Evolutionary conservation across 2,329 filamentous ascomycete genomes (phyloP), one percentile per base, ranked within the genome.

Genomic region (Neonectria faginata): DNA sequence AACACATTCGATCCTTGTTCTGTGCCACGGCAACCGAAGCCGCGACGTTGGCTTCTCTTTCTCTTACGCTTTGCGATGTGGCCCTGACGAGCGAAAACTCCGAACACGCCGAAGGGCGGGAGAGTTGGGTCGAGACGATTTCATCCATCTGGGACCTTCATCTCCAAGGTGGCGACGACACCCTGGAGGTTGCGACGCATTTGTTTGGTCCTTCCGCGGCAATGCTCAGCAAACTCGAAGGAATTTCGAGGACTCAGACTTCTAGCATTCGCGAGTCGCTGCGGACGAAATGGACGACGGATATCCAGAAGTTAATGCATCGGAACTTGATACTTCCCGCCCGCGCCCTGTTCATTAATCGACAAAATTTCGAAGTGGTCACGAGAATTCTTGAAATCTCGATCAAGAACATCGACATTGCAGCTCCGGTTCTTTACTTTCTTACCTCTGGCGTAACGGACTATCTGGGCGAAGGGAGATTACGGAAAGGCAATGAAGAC

Each of bases 1-100:
- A 88, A 71, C 86, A 88, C 65, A 82, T 89, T 70, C 85, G 84
- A 68, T 86, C 86, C 4, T 78, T 89, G 7, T 88, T 89, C 72
- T 84, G 80, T 59, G 80, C 80, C 0, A 79, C 86, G 1, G 82
- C 83, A 0, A 66, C 78, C 9, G 86, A 88, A 18, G 80, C 82
- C 7, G 79, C 83, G 14, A 75, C 78, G 3, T 75, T 87, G 5
- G 75, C 84, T 14, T 80, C 80, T 2, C 82, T 83, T 1, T 76
- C 86, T 6, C 70, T 89, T 5, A 70, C 72, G 2, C 71, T 85
- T 3, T 88, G 85, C 71, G 73, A 80, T 29, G 62, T 78, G 16
- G 77, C 82, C 0, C 58, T 84, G 44, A 73, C 75, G 14, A 71
- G 71, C 29, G 63, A 75, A 7, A 71, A 76, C 6, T 50, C 44